Evolutionary conservation across 495 filamentous ascomycete species (phyloP).

Genomic region (Penicillium arizonense): DNA sequence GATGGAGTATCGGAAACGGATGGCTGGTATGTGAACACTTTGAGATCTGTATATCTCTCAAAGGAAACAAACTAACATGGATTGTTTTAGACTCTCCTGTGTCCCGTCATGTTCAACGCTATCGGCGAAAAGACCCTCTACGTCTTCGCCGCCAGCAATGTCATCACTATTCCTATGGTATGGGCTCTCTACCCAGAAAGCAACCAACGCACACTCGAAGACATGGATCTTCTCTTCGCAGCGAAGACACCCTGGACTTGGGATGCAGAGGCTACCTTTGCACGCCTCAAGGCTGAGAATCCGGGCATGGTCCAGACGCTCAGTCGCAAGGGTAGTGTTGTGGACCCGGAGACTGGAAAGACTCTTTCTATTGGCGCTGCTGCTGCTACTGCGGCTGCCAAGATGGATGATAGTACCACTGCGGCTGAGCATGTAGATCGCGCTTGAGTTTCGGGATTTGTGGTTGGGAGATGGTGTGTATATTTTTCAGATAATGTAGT

Average conservation of each 20-base stretch:
- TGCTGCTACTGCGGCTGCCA: constrained; percentile 5
- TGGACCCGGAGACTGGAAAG: constrained; percentile 48
- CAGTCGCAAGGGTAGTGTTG: constrained; percentile 43
- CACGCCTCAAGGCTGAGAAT: constrained; percentile 52
- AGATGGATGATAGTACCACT: constrained; percentile 11
- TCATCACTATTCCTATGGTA: constrained; percentile 62
- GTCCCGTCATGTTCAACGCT: constrained; percentile 61
- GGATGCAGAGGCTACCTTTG: constrained; percentile 62
- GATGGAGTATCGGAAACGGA: constrained; percentile 72
- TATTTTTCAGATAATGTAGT: not conserved
- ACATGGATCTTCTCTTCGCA: constrained; percentile 68
- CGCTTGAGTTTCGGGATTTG: constrained; percentile 6
- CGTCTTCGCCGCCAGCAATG: constrained; percentile 63
- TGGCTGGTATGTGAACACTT: constrained; percentile 45
- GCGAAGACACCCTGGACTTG: constrained; percentile 57
- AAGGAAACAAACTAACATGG: too few relatives aligned
- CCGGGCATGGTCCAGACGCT: constrained; percentile 45
- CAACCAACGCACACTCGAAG: constrained; percentile 66
- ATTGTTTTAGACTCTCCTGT: constrained; percentile 49
- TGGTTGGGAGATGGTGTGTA: not conserved
- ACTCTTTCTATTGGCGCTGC: constrained; percentile 11
- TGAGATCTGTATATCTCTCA: too few relatives aligned
- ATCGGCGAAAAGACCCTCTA: constrained; percentile 67
- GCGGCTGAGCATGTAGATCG: constrained; percentile 28
- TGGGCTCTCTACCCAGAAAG: constrained; percentile 70